Evolutionary conservation across 768 basidiomycete species (phyloP).

Genomic region (Amanita muscaria): DNA sequence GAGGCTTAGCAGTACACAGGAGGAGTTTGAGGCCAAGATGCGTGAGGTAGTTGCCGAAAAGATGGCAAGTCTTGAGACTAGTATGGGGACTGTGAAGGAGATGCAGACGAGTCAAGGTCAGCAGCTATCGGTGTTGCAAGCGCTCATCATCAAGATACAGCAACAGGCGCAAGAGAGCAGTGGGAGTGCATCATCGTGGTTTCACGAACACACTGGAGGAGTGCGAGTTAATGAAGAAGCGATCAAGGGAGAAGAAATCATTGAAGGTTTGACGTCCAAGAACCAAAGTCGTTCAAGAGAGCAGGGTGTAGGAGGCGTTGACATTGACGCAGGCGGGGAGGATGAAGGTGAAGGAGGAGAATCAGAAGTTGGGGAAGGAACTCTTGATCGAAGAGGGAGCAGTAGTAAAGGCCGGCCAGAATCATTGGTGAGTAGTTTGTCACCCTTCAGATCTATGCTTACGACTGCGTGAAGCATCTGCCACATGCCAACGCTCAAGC

Average conservation of each 20-base stretch:
- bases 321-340: constrained; percentile 16
- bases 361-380: background rate
- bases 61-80: constrained; percentile 27
- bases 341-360: background rate
- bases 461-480: constrained; percentile 10
- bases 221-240: constrained; percentile 28
- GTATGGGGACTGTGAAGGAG: constrained; percentile 27
- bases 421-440: background rate
- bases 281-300: constrained; percentile 13
- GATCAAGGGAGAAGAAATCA: constrained; percentile 14
- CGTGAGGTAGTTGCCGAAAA: constrained; percentile 41
- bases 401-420: background rate
- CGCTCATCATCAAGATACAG: constrained; percentile 9
- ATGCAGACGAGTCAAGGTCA: constrained; percentile 22
- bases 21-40: constrained; percentile 71
- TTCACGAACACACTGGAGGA: constrained; percentile 12
- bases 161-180: background rate
- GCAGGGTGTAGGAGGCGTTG: constrained; percentile 6
- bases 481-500: constrained; percentile 37
- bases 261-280: background rate
- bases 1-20: constrained; percentile 58
- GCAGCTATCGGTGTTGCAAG: constrained; percentile 14
- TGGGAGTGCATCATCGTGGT: constrained; percentile 3
- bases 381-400: background rate
- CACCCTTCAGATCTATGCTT: background rate